Base-by-base conservation (phyloP, 176 grass and related monocot genomes). In the Triticum turgidum region DNA sequence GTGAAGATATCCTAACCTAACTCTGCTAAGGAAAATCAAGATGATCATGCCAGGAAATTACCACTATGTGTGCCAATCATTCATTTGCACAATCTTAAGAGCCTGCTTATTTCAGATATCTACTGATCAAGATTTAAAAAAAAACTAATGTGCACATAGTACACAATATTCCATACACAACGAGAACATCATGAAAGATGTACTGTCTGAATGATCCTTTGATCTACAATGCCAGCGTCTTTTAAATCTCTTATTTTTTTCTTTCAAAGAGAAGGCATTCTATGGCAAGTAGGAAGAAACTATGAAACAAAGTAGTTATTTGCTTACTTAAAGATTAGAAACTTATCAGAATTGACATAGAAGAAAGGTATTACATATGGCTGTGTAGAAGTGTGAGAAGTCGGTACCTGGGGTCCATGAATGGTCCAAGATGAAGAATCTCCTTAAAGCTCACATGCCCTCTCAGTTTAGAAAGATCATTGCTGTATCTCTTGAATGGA, bases 321-420 rank as follows among this genome's bases (percentile, higher is more conserved):
- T 5, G 9, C 12, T 56, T 63, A 44, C 65, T 27, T 52, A 52
- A 10, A 70, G 33, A 83, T 27, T 17, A 51, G 8, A 18, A 70
- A 63, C 4, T 17, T 64, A 69, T 51, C 44, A 18, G 13, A 72
- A 63, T 9, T 34, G 14, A 22, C 15, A 21, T 32, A 66, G 3
- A 39, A 87, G 30, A 5, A 76, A 87, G 41, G 29, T 47, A 72
- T 80, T 51, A 66, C 14, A 76, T n/a, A 52, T 38, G 52, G 8
- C 33, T 10, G 15, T 54, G 29, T 47, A 54, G 44, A 89, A 61
- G 1, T 33, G 29, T 65, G 17, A 45, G 78, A 45, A 47, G 61
- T 35, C 78, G 21, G 37, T 98, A 98, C 96, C 96, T 98, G 34
- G 58, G 44, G 41, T 92, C 86, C 70, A 95, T 69, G 75, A 85